Evolutionary conservation across 2,329 filamentous ascomycete genomes (phyloP).

Genomic region (Fusarium foetens): DNA sequence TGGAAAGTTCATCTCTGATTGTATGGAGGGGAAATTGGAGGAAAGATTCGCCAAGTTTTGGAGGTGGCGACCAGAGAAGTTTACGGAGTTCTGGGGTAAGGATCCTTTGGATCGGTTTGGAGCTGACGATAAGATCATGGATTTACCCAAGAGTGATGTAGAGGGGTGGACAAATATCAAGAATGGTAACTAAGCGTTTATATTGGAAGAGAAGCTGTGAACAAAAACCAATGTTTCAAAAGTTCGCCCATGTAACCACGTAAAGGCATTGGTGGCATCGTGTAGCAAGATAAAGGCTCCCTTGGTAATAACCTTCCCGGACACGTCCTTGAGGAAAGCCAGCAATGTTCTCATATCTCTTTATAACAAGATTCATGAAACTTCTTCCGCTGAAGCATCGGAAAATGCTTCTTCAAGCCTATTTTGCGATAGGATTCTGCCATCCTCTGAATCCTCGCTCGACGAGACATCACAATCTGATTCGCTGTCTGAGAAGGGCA

Average conservation of each 20-base stretch:
- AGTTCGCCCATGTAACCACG: accelerated
- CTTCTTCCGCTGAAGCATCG: accelerated
- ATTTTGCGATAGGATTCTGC: accelerated
- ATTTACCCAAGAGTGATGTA: neutral
- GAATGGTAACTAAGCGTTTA: accelerated
- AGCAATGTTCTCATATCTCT: accelerated
- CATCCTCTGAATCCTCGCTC: accelerated
- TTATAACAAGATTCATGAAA: accelerated
- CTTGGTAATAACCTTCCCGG: accelerated
- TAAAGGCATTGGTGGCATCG: accelerated
- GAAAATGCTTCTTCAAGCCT: neutral
- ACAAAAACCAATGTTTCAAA: neutral
- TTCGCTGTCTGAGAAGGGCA: accelerated
- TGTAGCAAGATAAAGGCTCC: accelerated
- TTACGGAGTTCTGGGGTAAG: constrained; percentile 13
- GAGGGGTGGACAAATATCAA: constrained; percentile 14
- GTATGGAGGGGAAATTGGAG: constrained; percentile 13
- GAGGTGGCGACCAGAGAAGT: constrained; percentile 28
- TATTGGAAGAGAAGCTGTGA: accelerated
- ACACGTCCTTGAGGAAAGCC: neutral
- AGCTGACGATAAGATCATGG: constrained; percentile 9
- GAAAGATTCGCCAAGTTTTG: constrained; percentile 21
- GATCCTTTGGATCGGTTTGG: constrained; percentile 30
- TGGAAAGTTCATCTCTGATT: constrained; percentile 18
- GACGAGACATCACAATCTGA: accelerated